A percentile compares a stretch with the other conserved stretches of the same genome.
These are phyloP conservation scores for Multifurca ochricompacta DNA, from an alignment of 768 basidiomycete species.

Conservation along the genomic window DNA sequence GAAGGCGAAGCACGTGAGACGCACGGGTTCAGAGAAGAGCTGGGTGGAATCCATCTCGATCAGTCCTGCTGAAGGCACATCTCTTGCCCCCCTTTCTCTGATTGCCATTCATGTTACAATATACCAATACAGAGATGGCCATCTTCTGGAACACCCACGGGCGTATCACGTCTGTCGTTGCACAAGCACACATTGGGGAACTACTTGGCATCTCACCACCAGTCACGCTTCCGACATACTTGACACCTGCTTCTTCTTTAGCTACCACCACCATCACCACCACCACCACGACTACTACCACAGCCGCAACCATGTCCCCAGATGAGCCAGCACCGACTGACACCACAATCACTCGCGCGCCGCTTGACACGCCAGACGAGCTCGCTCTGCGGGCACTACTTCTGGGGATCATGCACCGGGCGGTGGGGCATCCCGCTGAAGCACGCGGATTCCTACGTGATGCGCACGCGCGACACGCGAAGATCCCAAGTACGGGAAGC, in stretches of 20 bases:
- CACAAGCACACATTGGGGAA: constrained; percentile 52
- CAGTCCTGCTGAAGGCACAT: constrained; percentile 60
- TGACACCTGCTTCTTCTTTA: constrained; percentile 23
- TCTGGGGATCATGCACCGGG: constrained; percentile 59
- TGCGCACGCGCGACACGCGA: constrained; percentile 36
- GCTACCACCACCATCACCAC: constrained; percentile 19
- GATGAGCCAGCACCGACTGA: not conserved
- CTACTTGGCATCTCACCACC: constrained; percentile 44
- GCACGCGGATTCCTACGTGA: constrained; percentile 46
- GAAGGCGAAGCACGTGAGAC: constrained; percentile 53
- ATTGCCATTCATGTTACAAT: not conserved
- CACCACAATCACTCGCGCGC: constrained; percentile 30
- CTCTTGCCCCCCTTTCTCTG: not conserved
- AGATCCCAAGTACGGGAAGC: constrained; percentile 35
- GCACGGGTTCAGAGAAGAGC: constrained; percentile 43
- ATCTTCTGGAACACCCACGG: constrained; percentile 77
- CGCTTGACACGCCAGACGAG: constrained; percentile 63
- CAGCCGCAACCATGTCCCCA: no score
- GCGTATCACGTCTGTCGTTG: constrained; percentile 46
- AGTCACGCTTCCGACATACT: constrained; percentile 25
- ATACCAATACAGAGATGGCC: constrained; percentile 52
- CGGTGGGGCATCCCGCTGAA: constrained; percentile 37
- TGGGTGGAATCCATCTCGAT: constrained; percentile 54
- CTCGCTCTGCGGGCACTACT: constrained; percentile 60
- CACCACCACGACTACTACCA: no score